These are phyloP conservation scores for Pseudocercospora eumusae DNA, from an alignment of 2,329 filamentous ascomycete species.

Conservation along the genomic window DNA sequence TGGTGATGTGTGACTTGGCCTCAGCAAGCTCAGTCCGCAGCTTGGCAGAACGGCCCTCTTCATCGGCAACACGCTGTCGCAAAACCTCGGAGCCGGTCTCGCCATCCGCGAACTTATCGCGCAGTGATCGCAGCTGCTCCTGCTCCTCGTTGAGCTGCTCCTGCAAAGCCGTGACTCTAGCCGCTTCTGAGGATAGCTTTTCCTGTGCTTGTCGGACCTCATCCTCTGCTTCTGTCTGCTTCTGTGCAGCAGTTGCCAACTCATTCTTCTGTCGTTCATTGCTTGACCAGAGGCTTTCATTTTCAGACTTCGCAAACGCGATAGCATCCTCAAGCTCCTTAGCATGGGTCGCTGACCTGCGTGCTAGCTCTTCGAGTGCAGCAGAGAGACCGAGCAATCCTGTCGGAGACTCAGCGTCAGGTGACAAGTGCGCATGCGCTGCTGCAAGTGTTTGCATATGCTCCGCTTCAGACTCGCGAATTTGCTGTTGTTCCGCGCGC, in stretches of 20 bases:
- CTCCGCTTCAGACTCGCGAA: constrained; percentile 50
- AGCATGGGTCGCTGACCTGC: constrained; percentile 46
- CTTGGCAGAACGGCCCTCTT: constrained; percentile 68
- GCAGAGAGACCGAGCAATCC: constrained; percentile 43
- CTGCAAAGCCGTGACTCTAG: constrained; percentile 49
- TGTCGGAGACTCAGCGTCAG: constrained; percentile 39
- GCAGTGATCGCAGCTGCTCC: constrained; percentile 66
- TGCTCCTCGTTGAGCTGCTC: constrained; percentile 66
- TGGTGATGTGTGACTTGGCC: constrained; percentile 72
- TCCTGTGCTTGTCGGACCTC: constrained; percentile 43
- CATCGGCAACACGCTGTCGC: constrained; percentile 71
- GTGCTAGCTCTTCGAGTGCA: constrained; percentile 49
- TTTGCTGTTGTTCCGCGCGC: constrained; percentile 58
- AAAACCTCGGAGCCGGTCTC: constrained; percentile 81
- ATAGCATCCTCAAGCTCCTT: constrained; percentile 51
- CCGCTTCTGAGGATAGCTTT: constrained; percentile 51
- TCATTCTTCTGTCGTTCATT: constrained; percentile 45
- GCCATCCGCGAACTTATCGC: constrained; percentile 73
- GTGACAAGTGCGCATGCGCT: constrained; percentile 45
- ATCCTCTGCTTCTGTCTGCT: constrained; percentile 42
- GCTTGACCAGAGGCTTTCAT: constrained; percentile 44
- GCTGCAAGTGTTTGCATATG: constrained; percentile 37
- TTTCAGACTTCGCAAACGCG: constrained; percentile 50
- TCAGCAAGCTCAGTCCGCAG: constrained; percentile 71
- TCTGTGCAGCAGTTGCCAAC: constrained; percentile 33